A percentile compares a stretch with the other conserved stretches of the same genome.
Evolutionary conservation across 1,284 basidiomycete species (phyloP).

Genomic region (Cryptococcus sp.): DNA sequence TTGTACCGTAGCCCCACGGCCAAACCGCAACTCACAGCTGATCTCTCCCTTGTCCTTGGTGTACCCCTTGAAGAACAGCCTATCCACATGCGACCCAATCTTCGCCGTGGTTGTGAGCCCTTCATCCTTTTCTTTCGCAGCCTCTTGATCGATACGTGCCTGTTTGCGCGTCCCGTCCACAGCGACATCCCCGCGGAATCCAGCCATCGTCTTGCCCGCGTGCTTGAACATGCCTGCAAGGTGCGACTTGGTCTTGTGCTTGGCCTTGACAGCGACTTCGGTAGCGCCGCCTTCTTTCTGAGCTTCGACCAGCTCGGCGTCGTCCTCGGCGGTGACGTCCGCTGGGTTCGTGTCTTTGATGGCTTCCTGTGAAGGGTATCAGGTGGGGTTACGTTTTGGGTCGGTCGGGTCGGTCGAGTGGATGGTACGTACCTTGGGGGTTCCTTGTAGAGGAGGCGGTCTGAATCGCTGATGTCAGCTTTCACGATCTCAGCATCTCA

Average conservation of each 20-base stretch:
- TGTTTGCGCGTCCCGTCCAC: constrained; percentile 46
- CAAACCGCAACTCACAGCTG: constrained; percentile 30
- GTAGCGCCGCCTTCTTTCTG: constrained; percentile 34
- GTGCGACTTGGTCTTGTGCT: constrained; percentile 42
- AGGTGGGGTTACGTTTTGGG: constrained; percentile 1
- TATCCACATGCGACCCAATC: constrained; percentile 48
- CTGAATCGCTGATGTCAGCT: constrained; percentile 6
- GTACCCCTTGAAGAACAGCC: constrained; percentile 40
- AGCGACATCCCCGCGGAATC: constrained; percentile 46
- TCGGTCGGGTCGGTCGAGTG: too few relatives aligned
- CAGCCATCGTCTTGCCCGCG: constrained; percentile 47
- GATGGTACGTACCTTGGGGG: constrained; percentile 31
- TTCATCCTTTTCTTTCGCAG: constrained; percentile 1
- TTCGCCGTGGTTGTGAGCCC: constrained; percentile 19
- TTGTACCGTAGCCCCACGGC: not conserved
- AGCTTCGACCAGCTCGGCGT: constrained; percentile 34
- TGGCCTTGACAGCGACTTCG: constrained; percentile 37
- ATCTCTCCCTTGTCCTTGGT: constrained; percentile 41
- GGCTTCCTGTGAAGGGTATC: constrained; percentile 28
- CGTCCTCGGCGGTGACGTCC: constrained; percentile 29
- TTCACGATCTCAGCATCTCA: not conserved
- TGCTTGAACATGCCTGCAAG: constrained; percentile 39
- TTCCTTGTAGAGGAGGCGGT: constrained; percentile 39
- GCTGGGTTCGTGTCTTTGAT: constrained; percentile 44
- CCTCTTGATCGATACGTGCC: constrained; percentile 23